Evolutionary conservation across 1,284 basidiomycete genomes (phyloP), one percentile per base, ranked within the genome.

Genomic region (Malassezia globosa): DNA sequence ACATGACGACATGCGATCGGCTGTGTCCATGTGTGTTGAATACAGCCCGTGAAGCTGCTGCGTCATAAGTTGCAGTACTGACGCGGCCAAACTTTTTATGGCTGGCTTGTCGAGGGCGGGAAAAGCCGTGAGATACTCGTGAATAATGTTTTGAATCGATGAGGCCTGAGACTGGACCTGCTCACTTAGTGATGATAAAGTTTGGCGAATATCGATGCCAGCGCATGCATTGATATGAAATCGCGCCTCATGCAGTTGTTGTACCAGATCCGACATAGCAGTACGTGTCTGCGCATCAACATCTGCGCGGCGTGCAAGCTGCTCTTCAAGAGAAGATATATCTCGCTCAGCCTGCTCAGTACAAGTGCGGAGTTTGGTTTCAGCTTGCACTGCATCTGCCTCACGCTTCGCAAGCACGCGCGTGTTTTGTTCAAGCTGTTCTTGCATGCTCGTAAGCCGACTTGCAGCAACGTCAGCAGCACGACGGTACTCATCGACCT

Each of bases 361-460:
- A 11, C 11, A 16, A 16, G 29, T 76, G 73, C 48, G 77, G 74
- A 54, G 88, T 71, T 61, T 75, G 77, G 45, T 78, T 76, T 67
- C 79, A 79, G 69, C 52, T 2, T 39, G 29, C 18, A 48, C 52
- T 22, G 58, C 54, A 38, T 70, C 64, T 29, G 52, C 51, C 18
- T 66, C 67, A 21, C 66, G 57, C 52, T 63, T 65, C 40, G 60
- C 52, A 34, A 67, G 55, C 3, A 69, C 55, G 44, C 63, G 64
- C 55, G 63, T 63, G 48, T 64, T 67, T 37, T 70, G 67, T 46
- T 66, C 64, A 26, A 70, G 62, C 45, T 70, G 67, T 57, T 70
- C 67, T 39, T 62, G 58, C 55, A 69, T 51, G 39, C 60, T 62
- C 18, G 46, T 52, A 34, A 64, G 55, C 47, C 60, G 64, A 56